Evolutionary conservation across 1,139 yeast species (phyloP).

Genomic region (Magnusiomyces tetraspermus): DNA sequence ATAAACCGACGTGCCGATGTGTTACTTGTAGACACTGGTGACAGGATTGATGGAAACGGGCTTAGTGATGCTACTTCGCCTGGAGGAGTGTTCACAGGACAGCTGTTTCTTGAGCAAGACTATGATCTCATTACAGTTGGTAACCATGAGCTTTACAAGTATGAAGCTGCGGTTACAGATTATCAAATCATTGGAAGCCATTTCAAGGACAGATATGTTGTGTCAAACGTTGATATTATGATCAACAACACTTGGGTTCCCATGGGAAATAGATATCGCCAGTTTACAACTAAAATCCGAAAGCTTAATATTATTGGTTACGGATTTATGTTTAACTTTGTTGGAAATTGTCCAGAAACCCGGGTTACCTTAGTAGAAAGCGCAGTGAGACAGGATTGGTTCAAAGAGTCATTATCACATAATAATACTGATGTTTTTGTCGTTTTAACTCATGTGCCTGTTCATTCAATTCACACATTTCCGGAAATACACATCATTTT

Average conservation of each 20-base stretch:
- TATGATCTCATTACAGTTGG: conserved; percentile 82
- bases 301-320: conserved; percentile 51
- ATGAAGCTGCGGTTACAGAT: conserved; percentile 58
- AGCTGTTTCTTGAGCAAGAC: conserved; percentile 54
- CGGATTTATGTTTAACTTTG: conserved; percentile 74
- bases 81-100: conserved; percentile 55
- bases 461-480: conserved; percentile 42
- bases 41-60: conserved; percentile 92
- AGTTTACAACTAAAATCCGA: conserved; percentile 53
- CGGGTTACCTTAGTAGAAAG: conserved; percentile 55
- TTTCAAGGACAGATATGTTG: conserved; percentile 59
- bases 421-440: conserved; percentile 56
- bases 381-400: conserved; percentile 55
- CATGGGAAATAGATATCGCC: conserved; percentile 58
- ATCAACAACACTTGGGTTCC: conserved; percentile 41
- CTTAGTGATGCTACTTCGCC: conserved; percentile 67
- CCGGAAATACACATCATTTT: conserved; percentile 45
- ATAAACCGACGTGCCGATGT: conserved; percentile 47
- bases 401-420: conserved; percentile 41
- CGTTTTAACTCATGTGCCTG: conserved; percentile 72
- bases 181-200: conserved; percentile 47
- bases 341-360: conserved; percentile 49
- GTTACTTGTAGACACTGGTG: conserved; percentile 79
- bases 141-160: conserved; percentile 82
- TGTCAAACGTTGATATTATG: conserved; percentile 70